Base-by-base conservation (phyloP, 495 filamentous ascomycete species). In the Aspergillus biplanus region DNA sequence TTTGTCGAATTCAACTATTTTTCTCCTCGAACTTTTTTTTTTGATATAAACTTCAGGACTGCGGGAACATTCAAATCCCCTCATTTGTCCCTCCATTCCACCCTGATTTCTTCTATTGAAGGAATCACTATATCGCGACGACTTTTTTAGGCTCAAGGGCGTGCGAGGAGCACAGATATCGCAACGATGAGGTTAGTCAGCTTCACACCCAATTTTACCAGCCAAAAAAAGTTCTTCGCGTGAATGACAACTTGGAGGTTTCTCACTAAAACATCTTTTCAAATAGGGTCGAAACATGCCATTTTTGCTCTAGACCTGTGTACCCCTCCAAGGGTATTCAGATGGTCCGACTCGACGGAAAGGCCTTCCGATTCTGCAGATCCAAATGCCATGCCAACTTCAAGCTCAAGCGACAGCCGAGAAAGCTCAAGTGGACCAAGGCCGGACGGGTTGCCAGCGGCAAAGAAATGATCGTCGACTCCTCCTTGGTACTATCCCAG, bases 321-420 rank as follows among this genome's bases (percentile, higher is more conserved):
- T 97, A 95, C 79, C 93, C 93, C 44, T 85, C 86, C 71, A 94
- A 95, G 75, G 91, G 94, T 65, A 97, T 97, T 69, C 92, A 89
- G 64, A 92, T 92, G 71, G 87, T 91, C 62, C 86, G 89, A 39
- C 58, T 67, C 27, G 66, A 68, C 58, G 66, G 63, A 35, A 67
- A 70, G 53, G 62, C 59, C 63, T 79, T 78, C 65, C 68, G 75
- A 52, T 88, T 88, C 84, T 96, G 92, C 82, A 84, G 92, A 48
- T 87, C 83, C 63, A 97, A 97, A 83, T 97, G 93, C 83, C 92
- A 96, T 79, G 92, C 93, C 81, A 96, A 96, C 82, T 97, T 97
- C 87, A 97, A 97, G 81, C 97, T 96, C 92, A 97, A 97, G 88
- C 88, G 95, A 67, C 89, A 90, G 68, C 87, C 87, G n/a, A 81